Evolutionary conservation across 805 yeast genomes (phyloP).

Genomic region (Saccharomycopsis vini): DNA sequence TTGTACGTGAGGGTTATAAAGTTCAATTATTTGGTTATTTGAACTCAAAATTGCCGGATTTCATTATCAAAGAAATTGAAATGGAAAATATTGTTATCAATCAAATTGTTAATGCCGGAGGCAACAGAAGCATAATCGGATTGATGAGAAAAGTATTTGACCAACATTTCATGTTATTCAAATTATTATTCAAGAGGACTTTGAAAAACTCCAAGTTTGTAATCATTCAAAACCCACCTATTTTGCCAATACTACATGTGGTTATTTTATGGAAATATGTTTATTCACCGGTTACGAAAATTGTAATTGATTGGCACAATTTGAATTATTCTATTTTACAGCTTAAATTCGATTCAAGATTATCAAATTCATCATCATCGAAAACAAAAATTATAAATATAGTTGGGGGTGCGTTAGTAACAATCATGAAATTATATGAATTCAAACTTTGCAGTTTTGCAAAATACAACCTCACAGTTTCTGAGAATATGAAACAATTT

Average conservation of each 20-base stretch:
- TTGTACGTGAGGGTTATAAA: slow-evolving; percentile 55
- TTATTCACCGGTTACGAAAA: slow-evolving; percentile 43
- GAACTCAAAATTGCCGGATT: slow-evolving; percentile 45
- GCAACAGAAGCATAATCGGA: slow-evolving; percentile 11
- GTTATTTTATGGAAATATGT: slow-evolving; percentile 44
- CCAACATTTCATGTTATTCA: slow-evolving; percentile 43
- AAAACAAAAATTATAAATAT: too few relatives aligned
- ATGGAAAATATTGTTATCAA: slow-evolving; percentile 3
- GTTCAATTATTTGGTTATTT: slow-evolving; percentile 84
- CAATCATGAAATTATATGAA: slow-evolving; percentile 57
- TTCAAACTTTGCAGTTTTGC: slow-evolving; percentile 51
- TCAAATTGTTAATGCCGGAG: slow-evolving; percentile 6
- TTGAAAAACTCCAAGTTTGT: slow-evolving; percentile 59
- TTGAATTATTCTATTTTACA: slow-evolving; percentile 77
- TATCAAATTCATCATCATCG: neutral
- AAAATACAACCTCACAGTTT: slow-evolving; percentile 70
- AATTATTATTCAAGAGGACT: slow-evolving; percentile 34
- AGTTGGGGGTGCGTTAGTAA: slow-evolving; percentile 37
- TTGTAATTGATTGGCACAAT: slow-evolving; percentile 95
- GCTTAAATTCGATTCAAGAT: slow-evolving; percentile 43
- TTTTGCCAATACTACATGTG: slow-evolving; percentile 70
- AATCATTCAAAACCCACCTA: slow-evolving; percentile 87
- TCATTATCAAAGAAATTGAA: slow-evolving; percentile 29
- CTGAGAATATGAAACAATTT: slow-evolving; percentile 59
- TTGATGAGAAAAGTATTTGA: slow-evolving; percentile 41